Percentiles rank a stretch among this genome's conserved stretches.
phyloP scores from a whole-genome alignment of 2,329 filamentous ascomycete species.

The Hortaea werneckii region DNA sequence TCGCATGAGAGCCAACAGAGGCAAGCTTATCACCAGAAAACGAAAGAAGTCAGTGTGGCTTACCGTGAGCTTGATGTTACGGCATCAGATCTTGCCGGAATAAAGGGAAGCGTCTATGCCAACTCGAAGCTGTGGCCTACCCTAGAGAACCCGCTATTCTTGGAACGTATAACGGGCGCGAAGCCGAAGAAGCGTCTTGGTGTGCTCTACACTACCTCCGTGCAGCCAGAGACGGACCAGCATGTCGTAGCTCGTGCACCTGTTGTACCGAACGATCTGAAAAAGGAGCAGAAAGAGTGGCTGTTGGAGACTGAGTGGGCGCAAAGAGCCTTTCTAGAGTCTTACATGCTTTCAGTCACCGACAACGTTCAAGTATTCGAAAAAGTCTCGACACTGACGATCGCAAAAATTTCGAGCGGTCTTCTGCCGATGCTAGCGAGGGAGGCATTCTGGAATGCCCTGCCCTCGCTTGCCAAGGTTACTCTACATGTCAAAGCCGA shows the following conservation, averaged over 20 bases:
- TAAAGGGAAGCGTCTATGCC: conserved; percentile 10
- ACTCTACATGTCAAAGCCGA: conserved; percentile 54
- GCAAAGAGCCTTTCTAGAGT: conserved; percentile 57
- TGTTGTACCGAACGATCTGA: conserved; percentile 48
- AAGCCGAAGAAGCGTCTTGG: conserved; percentile 11
- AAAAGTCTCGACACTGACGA: conserved; percentile 48
- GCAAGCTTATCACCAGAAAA: not conserved
- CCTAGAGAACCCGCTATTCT: conserved; percentile 5
- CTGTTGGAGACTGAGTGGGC: conserved; percentile 59
- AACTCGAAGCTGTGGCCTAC: conserved; percentile 13
- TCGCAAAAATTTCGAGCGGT: conserved; percentile 55
- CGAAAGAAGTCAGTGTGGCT: conserved; percentile 14
- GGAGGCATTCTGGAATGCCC: conserved; percentile 50
- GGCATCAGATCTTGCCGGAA: conserved; percentile 9
- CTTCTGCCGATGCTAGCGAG: conserved; percentile 48
- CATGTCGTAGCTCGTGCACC: conserved; percentile 18
- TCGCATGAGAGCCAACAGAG: conserved; percentile 10
- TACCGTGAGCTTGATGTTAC: conserved; percentile 6
- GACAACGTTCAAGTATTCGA: conserved; percentile 48
- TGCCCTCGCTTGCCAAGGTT: conserved; percentile 46
- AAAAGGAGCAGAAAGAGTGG: conserved; percentile 55
- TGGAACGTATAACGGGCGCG: not conserved
- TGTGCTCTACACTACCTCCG: conserved; percentile 24
- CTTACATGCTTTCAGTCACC: conserved; percentile 54
- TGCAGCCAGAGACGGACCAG: conserved; percentile 15